Conservation (phyloP, 2,329 filamentous ascomycete genomes). For the Fusarium ramigenum region DNA sequence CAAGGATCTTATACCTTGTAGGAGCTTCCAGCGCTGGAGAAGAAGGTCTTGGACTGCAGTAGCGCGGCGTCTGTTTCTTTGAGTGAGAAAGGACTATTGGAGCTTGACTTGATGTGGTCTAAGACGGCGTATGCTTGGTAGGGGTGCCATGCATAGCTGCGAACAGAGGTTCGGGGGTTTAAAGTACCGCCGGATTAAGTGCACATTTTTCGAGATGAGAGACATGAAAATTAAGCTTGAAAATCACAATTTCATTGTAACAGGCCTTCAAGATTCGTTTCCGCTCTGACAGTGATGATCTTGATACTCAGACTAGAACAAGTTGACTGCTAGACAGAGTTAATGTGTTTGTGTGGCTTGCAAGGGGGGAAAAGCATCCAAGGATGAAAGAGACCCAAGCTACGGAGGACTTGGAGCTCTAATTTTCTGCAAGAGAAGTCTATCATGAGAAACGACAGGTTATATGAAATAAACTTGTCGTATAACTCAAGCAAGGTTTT, state of each 20-base stretch:
- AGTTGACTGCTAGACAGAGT: not conserved
- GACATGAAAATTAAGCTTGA: conserved; percentile 17
- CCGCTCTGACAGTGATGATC: not conserved
- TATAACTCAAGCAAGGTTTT: not conserved
- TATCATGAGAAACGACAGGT: not conserved
- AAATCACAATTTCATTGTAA: conserved; percentile 10
- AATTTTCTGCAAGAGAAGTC: not conserved
- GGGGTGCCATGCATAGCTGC: conserved; percentile 27
- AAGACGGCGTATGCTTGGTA: conserved; percentile 12
- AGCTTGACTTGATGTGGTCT: conserved; percentile 38
- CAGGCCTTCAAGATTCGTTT: not conserved
- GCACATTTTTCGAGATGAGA: not conserved
- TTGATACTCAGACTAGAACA: not conserved
- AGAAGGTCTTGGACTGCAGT: conserved; percentile 40
- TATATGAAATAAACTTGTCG: not conserved
- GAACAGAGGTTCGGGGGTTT: conserved; percentile 29
- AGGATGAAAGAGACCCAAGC: not conserved
- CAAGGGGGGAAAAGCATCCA: not conserved
- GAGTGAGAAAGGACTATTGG: conserved; percentile 16
- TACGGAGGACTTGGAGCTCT: not conserved
- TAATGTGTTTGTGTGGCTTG: not conserved
- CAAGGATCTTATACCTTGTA: conserved; percentile 21
- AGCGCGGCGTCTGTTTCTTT: conserved; percentile 27
- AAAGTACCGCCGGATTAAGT: not conserved
- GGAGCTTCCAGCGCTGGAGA: conserved; percentile 39